These are phyloP conservation scores for Phascolomyces articulosus DNA, from an alignment of 371 early-diverging fungal species.

Conservation along the genomic window DNA sequence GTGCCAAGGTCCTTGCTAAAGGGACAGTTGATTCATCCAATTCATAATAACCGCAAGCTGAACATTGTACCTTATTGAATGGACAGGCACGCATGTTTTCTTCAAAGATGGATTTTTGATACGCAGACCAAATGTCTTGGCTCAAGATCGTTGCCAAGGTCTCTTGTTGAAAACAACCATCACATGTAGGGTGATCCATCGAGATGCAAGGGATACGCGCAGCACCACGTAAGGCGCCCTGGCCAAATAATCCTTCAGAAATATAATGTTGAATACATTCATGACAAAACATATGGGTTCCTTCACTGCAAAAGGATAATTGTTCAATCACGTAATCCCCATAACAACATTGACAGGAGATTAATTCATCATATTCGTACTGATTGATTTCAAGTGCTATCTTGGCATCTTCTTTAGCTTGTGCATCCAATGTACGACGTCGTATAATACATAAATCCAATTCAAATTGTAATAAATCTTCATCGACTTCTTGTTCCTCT, in stretches of 20 bases:
- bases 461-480: no score
- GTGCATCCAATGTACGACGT: conserved; percentile 18
- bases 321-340: conserved; percentile 57
- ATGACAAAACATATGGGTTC: conserved; percentile 57
- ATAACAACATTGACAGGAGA: conserved; percentile 63
- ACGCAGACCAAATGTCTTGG: conserved; percentile 39
- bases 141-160: conserved; percentile 33
- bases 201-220: conserved; percentile 45
- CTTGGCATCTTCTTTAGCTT: conserved; percentile 26
- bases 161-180: conserved; percentile 29
- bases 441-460: conserved; percentile 33
- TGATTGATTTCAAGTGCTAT: conserved; percentile 43
- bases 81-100: conserved; percentile 22
- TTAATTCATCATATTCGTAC: conserved; percentile 43
- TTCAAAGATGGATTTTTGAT: conserved; percentile 46
- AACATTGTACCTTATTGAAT: conserved; percentile 45
- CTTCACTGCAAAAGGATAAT: conserved; percentile 52
- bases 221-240: conserved; percentile 54
- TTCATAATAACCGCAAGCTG: conserved; percentile 57
- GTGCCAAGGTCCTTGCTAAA: conserved; percentile 2
- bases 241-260: conserved; percentile 60
- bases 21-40: conserved; percentile 40
- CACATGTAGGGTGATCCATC: conserved; percentile 39
- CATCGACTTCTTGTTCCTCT: no score
- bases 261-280: conserved; percentile 47